phyloP scores from a whole-genome alignment of 2,329 filamentous ascomycete genomes.

The Tolypocladium inflatum region DNA sequence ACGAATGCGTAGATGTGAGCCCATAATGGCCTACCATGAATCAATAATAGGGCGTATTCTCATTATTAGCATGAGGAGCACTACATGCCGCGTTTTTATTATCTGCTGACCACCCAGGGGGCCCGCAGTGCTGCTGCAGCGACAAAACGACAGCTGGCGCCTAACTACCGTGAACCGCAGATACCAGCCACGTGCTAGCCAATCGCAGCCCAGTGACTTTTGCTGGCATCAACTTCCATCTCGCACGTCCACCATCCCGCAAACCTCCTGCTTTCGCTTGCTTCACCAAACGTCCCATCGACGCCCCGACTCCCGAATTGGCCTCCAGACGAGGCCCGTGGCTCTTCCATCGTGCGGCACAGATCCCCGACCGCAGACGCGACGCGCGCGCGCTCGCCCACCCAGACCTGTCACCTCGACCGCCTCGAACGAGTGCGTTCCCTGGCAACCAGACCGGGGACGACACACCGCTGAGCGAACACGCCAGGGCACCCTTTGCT shows the following conservation, averaged over 20 bases:
- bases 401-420: neutral
- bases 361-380: neutral
- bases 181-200: slow-evolving; percentile 7
- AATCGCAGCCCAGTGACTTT: slow-evolving; percentile 8
- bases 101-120: too few relatives aligned
- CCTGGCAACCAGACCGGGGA: neutral
- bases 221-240: slow-evolving; percentile 5
- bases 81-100: neutral
- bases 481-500: neutral
- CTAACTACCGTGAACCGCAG: slow-evolving; percentile 1
- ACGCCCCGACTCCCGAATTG: neutral
- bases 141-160: neutral
- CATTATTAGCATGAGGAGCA: neutral
- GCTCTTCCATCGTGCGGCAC: neutral
- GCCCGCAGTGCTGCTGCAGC: neutral
- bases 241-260: slow-evolving; percentile 5
- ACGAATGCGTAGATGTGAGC: neutral
- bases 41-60: neutral
- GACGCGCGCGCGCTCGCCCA: neutral
- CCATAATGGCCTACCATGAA: neutral
- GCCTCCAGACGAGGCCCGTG: slow-evolving; percentile 1
- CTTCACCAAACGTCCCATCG: neutral
- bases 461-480: neutral
- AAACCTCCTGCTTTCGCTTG: slow-evolving; percentile 1
- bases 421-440: neutral